Evolutionary conservation across 495 filamentous ascomycete species (phyloP).

Genomic region (Sabuloglossum arenarium): DNA sequence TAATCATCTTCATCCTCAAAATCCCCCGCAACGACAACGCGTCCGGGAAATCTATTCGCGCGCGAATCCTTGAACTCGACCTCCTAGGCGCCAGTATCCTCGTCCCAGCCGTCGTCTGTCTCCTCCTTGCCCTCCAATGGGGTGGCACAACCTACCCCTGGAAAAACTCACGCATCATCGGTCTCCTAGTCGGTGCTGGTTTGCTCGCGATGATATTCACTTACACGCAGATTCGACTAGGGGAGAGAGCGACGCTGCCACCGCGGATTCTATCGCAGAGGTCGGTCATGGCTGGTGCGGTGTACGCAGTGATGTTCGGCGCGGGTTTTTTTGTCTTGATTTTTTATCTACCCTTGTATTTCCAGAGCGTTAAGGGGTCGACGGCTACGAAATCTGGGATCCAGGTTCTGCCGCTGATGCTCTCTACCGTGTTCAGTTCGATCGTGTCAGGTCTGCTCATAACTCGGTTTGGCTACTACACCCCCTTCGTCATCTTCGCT

Average conservation of each 20-base stretch:
- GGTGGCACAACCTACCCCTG: conserved; percentile 35
- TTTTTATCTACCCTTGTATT: conserved; percentile 55
- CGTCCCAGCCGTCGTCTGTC: conserved; percentile 26
- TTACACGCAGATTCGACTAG: background rate
- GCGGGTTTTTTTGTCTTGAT: conserved; percentile 12
- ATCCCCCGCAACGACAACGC: conserved; percentile 9
- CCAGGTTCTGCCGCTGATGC: conserved; percentile 35
- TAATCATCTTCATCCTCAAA: conserved; percentile 19
- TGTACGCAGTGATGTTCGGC: conserved; percentile 5
- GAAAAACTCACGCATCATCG: conserved; percentile 29
- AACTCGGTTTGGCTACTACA: conserved; percentile 5
- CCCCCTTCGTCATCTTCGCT: conserved; percentile 2
- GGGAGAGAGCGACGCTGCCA: conserved; percentile 1
- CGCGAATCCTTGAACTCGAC: conserved; percentile 16
- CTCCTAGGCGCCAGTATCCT: conserved; percentile 24
- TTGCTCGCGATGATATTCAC: conserved; percentile 23
- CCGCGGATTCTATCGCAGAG: conserved; percentile 5
- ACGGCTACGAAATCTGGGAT: conserved; percentile 35
- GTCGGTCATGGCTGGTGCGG: background rate
- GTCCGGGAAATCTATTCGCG: conserved; percentile 4
- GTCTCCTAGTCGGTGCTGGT: conserved; percentile 27
- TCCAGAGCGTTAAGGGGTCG: conserved; percentile 46
- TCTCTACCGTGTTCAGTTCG: background rate
- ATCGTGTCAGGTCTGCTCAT: background rate
- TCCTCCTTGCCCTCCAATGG: conserved; percentile 39